Evolutionary conservation across 768 basidiomycete genomes (phyloP).

Genomic region (Exsudoporus frostii): DNA sequence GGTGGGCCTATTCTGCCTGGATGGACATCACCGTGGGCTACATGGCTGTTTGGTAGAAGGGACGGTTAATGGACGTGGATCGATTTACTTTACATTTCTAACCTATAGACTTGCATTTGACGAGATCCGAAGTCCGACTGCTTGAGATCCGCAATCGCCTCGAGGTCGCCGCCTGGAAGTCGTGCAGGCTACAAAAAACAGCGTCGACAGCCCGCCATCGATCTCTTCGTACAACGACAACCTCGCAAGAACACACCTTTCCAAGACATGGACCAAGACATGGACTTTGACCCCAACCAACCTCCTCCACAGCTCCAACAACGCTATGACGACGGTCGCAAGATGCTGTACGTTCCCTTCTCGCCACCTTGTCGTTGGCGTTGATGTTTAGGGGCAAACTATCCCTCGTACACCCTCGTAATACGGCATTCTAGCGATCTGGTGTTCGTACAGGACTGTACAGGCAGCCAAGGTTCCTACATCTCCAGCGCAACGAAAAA

Average conservation of each 20-base stretch:
- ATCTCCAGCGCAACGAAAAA: constrained; percentile 95
- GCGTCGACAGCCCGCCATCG: constrained; percentile 14
- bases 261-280: constrained; percentile 72
- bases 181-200: constrained; percentile 17
- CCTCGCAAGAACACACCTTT: not conserved
- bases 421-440: constrained; percentile 59
- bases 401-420: constrained; percentile 1
- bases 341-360: constrained; percentile 65
- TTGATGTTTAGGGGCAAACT: constrained; percentile 16
- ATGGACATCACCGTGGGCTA: constrained; percentile 61
- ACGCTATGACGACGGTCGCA: constrained; percentile 43
- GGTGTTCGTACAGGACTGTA: constrained; percentile 95
- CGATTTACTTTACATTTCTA: constrained; percentile 6
- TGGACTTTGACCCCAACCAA: constrained; percentile 56
- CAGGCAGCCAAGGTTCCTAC: constrained; percentile 87
- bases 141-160: constrained; percentile 38
- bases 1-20: constrained; percentile 49
- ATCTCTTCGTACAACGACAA: constrained; percentile 10
- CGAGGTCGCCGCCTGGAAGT: constrained; percentile 31
- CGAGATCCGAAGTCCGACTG: constrained; percentile 35
- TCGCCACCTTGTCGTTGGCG: not conserved
- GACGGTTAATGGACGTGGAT: constrained; percentile 23
- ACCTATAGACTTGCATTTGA: constrained; percentile 14
- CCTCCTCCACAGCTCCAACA: constrained; percentile 36
- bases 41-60: constrained; percentile 62